Evolutionary conservation across 75 land plant species (phyloP).

Genomic region (Cryptomeria japonica): DNA sequence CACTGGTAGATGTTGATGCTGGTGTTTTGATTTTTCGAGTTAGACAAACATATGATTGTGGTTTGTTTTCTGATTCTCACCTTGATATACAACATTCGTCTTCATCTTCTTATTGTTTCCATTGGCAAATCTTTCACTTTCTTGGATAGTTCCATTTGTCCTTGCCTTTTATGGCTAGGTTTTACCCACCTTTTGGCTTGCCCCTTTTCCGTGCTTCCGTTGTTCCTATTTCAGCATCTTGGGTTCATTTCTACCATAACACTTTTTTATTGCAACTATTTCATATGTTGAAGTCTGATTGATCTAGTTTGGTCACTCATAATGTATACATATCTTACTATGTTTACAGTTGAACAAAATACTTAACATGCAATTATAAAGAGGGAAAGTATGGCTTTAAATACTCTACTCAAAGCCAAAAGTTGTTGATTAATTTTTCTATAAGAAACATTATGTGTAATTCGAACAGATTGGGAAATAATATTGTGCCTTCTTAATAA

Average conservation of each 20-base stretch:
- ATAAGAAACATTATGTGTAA: not conserved
- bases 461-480: not conserved
- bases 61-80: not conserved
- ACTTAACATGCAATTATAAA: not conserved
- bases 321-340: not conserved
- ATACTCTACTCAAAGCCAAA: not conserved
- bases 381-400: not conserved
- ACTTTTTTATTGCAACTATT: not conserved
- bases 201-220: not conserved
- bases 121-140: not conserved
- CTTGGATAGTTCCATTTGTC: not conserved
- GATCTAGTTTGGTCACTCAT: not conserved
- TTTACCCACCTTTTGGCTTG: not conserved
- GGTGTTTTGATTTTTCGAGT: not conserved
- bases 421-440: not conserved
- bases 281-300: not conserved
- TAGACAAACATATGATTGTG: not conserved
- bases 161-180: not conserved
- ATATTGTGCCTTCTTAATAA: not conserved
- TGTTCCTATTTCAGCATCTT: not conserved
- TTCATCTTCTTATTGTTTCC: not conserved
- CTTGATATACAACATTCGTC: not conserved
- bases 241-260: not conserved
- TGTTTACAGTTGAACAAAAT: not conserved
- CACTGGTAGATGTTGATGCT: not conserved